Evolutionary conservation across 1,139 yeast genomes (phyloP).

Genomic region (Eremothecium coryli): DNA sequence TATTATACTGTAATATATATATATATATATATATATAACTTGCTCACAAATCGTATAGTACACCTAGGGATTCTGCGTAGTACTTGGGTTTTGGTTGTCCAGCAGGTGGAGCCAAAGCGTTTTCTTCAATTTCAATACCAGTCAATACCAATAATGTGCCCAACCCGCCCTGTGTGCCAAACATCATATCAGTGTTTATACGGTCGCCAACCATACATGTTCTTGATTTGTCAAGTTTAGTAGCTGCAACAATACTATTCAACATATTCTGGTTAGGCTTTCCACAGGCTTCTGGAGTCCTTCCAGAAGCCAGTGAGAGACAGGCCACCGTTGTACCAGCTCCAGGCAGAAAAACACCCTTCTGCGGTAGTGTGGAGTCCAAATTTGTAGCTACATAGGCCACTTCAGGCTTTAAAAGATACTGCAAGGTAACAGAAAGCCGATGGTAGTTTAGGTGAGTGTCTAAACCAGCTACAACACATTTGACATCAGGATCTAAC

Average conservation of each 20-base stretch:
- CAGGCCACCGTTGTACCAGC: slow-evolving; percentile 89
- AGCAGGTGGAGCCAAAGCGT: slow-evolving; percentile 39
- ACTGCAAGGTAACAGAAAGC: slow-evolving; percentile 73
- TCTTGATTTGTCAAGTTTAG: slow-evolving; percentile 44
- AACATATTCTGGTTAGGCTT: slow-evolving; percentile 88
- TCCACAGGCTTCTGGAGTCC: slow-evolving; percentile 76
- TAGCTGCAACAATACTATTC: slow-evolving; percentile 71
- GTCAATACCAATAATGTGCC: slow-evolving; percentile 78
- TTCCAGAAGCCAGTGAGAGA: slow-evolving; percentile 65
- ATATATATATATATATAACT: no score
- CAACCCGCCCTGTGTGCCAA: slow-evolving; percentile 81
- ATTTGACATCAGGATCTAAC: slow-evolving; percentile 68
- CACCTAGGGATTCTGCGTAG: slow-evolving; percentile 68
- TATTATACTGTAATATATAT: no score
- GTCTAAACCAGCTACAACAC: slow-evolving; percentile 84
- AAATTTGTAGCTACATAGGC: slow-evolving; percentile 90
- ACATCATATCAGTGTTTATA: slow-evolving; percentile 86
- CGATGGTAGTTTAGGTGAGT: slow-evolving; percentile 69
- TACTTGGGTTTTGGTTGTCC: slow-evolving; percentile 49
- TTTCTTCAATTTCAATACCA: slow-evolving; percentile 75
- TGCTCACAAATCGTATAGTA: slow-evolving; percentile 56
- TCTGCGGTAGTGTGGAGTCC: slow-evolving; percentile 88
- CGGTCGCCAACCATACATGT: slow-evolving; percentile 96
- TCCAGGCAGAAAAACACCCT: slow-evolving; percentile 80
- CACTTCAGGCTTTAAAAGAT: slow-evolving; percentile 56